phyloP scores from a whole-genome alignment of 1,284 basidiomycete species.

The Irpex sp. region DNA sequence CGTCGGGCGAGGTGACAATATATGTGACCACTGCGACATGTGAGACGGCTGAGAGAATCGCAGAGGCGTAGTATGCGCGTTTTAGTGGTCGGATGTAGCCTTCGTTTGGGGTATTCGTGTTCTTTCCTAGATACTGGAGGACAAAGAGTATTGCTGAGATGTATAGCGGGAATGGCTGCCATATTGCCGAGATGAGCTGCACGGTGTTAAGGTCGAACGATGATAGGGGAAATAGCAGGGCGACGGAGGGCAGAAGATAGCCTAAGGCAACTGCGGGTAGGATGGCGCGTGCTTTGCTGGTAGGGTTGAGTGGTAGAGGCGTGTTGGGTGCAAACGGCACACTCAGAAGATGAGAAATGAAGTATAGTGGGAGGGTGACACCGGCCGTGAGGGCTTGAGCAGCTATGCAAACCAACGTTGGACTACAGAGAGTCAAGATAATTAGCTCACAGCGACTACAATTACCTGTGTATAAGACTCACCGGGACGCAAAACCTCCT shows the following conservation, averaged over 20 bases:
- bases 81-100: constrained; percentile 1
- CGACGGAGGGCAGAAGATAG: constrained; percentile 7
- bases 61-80: constrained; percentile 7
- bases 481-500: neutral
- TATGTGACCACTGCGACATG: constrained; percentile 8
- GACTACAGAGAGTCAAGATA: neutral
- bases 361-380: constrained; percentile 10
- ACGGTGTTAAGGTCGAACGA: constrained; percentile 2
- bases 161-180: constrained; percentile 14
- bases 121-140: neutral
- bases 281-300: constrained; percentile 4
- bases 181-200: constrained; percentile 12
- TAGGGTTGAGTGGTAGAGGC: constrained; percentile 5
- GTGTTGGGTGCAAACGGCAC: neutral
- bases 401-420: constrained; percentile 6
- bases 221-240: constrained; percentile 4
- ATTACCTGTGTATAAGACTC: too few species aligned
- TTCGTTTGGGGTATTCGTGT: neutral
- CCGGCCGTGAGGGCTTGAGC: constrained; percentile 12
- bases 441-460: too few species aligned
- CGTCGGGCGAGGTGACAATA: constrained; percentile 2
- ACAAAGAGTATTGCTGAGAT: neutral
- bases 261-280: constrained; percentile 9
- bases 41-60: constrained; percentile 6
- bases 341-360: constrained; percentile 2